phyloP scores from a whole-genome alignment of 495 filamentous ascomycete genomes.

The Darksidea phi region DNA sequence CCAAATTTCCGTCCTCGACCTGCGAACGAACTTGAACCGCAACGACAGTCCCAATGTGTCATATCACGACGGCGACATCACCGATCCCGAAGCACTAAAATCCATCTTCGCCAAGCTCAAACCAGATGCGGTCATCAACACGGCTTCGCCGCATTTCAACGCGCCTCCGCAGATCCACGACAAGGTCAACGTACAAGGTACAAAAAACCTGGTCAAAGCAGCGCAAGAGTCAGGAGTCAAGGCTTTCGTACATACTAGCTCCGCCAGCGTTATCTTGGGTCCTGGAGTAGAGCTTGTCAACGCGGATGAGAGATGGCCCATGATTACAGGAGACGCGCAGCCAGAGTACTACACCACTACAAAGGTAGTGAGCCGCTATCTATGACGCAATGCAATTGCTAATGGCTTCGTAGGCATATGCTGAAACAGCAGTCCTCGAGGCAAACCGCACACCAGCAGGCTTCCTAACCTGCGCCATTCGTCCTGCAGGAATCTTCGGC shows the following conservation, averaged over 20 bases:
- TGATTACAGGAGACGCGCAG: slow-evolving; percentile 67
- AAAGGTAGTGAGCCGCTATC: slow-evolving; percentile 36
- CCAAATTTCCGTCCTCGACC: slow-evolving; percentile 79
- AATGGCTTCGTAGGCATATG: slow-evolving; percentile 63
- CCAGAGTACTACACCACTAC: slow-evolving; percentile 79
- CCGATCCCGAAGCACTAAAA: slow-evolving; percentile 62
- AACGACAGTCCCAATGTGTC: slow-evolving; percentile 58
- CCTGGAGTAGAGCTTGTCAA: slow-evolving; percentile 78
- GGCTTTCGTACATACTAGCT: slow-evolving; percentile 93
- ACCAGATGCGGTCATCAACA: slow-evolving; percentile 93
- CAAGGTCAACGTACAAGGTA: slow-evolving; percentile 93
- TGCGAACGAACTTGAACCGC: slow-evolving; percentile 73
- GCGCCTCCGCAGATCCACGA: slow-evolving; percentile 57
- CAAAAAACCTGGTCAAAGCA: slow-evolving; percentile 72
- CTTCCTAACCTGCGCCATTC: slow-evolving; percentile 72
- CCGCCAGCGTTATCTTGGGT: slow-evolving; percentile 79
- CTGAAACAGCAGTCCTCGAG: slow-evolving; percentile 78
- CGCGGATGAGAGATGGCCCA: slow-evolving; percentile 83
- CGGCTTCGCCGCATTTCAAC: slow-evolving; percentile 54
- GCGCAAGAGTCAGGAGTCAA: slow-evolving; percentile 75
- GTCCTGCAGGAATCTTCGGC: slow-evolving; percentile 87
- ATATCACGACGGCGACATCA: slow-evolving; percentile 89
- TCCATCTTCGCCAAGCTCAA: slow-evolving; percentile 65
- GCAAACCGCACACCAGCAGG: slow-evolving; percentile 71
- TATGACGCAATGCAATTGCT: background rate